Conservation (phyloP, 1,139 yeast genomes). For the Pichia sp. region DNA sequence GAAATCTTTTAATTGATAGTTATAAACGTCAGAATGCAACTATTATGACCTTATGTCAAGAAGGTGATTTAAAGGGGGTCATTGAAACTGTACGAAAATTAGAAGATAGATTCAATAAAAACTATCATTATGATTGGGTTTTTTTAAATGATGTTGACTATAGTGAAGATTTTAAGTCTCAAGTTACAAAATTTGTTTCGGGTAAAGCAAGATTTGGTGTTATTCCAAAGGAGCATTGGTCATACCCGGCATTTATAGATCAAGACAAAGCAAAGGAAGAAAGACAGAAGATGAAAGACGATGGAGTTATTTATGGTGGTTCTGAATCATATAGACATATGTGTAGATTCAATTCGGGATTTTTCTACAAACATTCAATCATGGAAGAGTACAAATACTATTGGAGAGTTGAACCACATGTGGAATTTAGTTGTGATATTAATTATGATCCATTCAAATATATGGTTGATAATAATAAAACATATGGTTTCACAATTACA, state of each 20-base stretch:
- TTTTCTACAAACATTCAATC: conserved; percentile 51
- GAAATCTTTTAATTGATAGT: conserved; percentile 9
- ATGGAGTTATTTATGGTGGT: conserved; percentile 55
- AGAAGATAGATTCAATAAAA: conserved; percentile 67
- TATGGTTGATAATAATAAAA: conserved; percentile 53
- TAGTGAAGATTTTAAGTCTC: conserved; percentile 47
- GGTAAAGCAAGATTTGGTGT: conserved; percentile 59
- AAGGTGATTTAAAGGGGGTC: conserved; percentile 52
- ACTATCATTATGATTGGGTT: conserved; percentile 69
- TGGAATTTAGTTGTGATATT: conserved; percentile 55
- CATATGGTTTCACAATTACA: conserved; percentile 64
- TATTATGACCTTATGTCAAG: conserved; percentile 66
- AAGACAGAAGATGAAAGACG: conserved; percentile 42
- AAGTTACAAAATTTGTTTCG: conserved; percentile 43
- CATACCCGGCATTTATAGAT: conserved; percentile 56
- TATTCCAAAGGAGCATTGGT: conserved; percentile 64
- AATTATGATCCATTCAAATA: conserved; percentile 57
- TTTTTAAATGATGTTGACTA: conserved; percentile 63
- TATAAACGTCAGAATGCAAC: conserved; percentile 48
- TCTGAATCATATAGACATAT: conserved; percentile 65
- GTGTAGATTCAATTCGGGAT: conserved; percentile 70
- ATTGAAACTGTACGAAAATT: conserved; percentile 56
- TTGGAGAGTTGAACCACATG: conserved; percentile 72
- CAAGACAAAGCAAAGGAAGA: conserved; percentile 45
- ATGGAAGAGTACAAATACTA: conserved; percentile 55